Percentiles rank a stretch among this genome's conserved stretches.
Evolutionary conservation across 495 filamentous ascomycete genomes (phyloP).

Genomic region (Tuber umbilicatum): DNA sequence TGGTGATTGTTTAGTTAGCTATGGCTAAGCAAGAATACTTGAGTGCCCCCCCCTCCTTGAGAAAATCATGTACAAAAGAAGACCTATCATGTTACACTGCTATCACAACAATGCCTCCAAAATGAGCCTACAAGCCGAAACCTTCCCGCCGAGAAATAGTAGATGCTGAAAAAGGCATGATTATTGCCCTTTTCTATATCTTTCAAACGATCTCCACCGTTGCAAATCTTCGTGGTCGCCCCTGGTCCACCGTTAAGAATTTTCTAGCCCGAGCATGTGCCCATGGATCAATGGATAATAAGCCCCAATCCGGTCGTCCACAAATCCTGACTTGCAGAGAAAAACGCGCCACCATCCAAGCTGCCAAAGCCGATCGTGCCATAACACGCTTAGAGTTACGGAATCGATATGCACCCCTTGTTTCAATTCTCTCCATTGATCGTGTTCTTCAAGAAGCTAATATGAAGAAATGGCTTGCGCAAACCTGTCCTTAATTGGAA

Average conservation of each 20-base stretch:
- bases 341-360: not conserved
- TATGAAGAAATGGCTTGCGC: constrained; percentile 5
- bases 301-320: not conserved
- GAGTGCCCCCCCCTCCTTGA: no score
- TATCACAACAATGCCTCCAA: no score
- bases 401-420: not conserved
- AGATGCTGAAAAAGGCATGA: constrained; percentile 8
- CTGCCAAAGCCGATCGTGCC: not conserved
- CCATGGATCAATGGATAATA: not conserved
- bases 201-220: not conserved
- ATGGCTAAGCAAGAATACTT: no score
- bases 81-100: no score
- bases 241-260: constrained; percentile 12
- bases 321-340: not conserved
- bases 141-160: constrained; percentile 4
- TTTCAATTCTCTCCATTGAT: constrained; percentile 1
- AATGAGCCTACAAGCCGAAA: not conserved
- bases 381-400: constrained; percentile 10
- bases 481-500: not conserved
- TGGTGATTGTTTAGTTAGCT: no score
- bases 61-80: no score
- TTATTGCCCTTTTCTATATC: constrained; percentile 13
- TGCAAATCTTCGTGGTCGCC: not conserved
- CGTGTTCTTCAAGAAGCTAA: not conserved
- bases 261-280: not conserved